phyloP scores from a whole-genome alignment of 495 filamentous ascomycete species.

The Penicillium dipodomyicola region DNA sequence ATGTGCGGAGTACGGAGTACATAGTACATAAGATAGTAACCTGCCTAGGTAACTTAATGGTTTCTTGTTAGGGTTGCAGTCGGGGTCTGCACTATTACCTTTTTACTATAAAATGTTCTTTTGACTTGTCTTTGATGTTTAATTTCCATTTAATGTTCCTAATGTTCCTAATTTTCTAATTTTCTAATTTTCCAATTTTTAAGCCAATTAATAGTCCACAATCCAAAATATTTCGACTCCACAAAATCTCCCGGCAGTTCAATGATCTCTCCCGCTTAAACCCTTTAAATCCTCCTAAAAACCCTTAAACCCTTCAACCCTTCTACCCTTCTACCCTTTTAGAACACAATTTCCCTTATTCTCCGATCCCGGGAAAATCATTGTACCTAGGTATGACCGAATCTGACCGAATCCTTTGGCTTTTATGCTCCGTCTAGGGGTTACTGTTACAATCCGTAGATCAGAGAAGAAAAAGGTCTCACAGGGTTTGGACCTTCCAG shows the following conservation, averaged over 20 bases:
- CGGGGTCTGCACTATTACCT: no score
- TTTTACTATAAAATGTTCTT: no score
- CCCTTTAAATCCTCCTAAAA: background rate
- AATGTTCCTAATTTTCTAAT: no score
- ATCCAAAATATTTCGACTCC: background rate
- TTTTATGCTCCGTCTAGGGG: slow-evolving; percentile 30
- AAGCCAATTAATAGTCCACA: no score
- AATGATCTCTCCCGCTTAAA: background rate
- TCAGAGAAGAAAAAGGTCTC: slow-evolving; percentile 20
- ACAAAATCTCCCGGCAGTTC: background rate
- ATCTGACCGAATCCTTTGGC: slow-evolving; percentile 13
- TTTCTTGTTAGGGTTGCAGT: no score
- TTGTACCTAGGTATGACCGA: no score
- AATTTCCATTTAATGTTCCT: no score
- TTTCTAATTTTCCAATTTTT: no score
- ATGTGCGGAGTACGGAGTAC: no score
- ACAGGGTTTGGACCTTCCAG: slow-evolving; percentile 12
- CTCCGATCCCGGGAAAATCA: slow-evolving; percentile 17
- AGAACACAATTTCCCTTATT: slow-evolving; percentile 17
- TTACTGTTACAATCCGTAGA: slow-evolving; percentile 29
- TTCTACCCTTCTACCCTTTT: background rate
- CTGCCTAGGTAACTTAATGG: no score
- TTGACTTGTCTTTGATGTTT: no score
- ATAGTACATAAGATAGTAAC: no score
- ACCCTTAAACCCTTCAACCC: background rate